Evolutionary conservation across 2,329 filamentous ascomycete genomes (phyloP).

Genomic region (Plectosphaerella sp.): DNA sequence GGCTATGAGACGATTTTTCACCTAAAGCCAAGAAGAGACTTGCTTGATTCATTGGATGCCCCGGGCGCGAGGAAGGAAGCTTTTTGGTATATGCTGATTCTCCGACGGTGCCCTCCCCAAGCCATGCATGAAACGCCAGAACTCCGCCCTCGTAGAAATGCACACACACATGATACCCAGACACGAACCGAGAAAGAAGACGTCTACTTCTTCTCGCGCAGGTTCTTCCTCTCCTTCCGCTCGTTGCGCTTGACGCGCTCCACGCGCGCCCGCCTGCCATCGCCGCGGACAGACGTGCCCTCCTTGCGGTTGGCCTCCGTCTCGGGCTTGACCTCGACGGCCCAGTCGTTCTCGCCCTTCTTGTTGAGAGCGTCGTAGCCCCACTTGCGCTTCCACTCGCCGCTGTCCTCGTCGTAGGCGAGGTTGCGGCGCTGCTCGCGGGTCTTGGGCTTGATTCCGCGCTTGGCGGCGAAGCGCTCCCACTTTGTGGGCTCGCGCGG

Average conservation of each 20-base stretch:
- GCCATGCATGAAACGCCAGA: neutral
- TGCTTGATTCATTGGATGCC: too few relatives aligned
- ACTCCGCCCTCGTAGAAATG: neutral
- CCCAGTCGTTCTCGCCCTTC: conserved; percentile 76
- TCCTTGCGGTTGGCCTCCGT: conserved; percentile 61
- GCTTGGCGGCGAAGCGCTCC: conserved; percentile 94
- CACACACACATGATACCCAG: neutral
- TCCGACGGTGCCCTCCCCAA: neutral
- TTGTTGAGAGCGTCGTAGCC: conserved; percentile 91
- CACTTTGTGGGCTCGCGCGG: conserved; percentile 85
- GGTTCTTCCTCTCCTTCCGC: conserved; percentile 64
- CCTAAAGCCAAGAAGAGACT: too few relatives aligned
- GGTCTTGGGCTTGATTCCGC: conserved; percentile 89
- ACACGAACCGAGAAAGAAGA: neutral
- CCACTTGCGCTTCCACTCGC: conserved; percentile 92
- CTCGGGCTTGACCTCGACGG: conserved; percentile 85
- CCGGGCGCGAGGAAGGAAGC: neutral
- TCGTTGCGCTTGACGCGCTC: conserved; percentile 71
- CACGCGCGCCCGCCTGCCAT: conserved; percentile 58
- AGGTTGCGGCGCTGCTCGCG: conserved; percentile 70
- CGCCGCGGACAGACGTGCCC: conserved; percentile 56
- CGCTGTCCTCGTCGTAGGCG: conserved; percentile 76
- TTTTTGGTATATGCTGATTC: neutral
- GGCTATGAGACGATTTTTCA: too few relatives aligned
- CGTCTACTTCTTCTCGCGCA: conserved; percentile 33